A percentile compares a stretch with the other conserved stretches of the same genome.
Conservation (phyloP, 2,329 filamentous ascomycete genomes). For the Aureobasidium mangrovei region DNA sequence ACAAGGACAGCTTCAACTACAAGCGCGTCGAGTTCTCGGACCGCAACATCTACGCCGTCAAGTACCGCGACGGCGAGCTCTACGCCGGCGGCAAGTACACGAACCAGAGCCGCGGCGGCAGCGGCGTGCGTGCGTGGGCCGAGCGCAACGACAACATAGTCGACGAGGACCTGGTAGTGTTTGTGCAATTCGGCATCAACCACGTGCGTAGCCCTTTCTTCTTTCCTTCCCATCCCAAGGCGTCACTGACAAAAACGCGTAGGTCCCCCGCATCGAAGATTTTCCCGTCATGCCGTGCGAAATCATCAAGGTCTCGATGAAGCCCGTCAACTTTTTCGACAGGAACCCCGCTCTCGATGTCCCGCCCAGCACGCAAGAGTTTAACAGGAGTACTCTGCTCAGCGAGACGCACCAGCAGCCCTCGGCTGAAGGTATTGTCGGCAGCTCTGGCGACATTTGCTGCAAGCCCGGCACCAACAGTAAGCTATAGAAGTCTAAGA, state of each 20-base stretch:
- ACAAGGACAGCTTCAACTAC: constrained; percentile 46
- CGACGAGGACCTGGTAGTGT: constrained; percentile 50
- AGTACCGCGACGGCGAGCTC: constrained; percentile 50
- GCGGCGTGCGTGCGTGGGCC: constrained; percentile 41
- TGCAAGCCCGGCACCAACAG: constrained; percentile 23
- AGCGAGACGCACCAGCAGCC: constrained; percentile 26
- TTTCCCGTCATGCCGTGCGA: constrained; percentile 47
- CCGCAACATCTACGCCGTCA: constrained; percentile 50
- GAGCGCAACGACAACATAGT: constrained; percentile 45
- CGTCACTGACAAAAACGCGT: too few relatives aligned
- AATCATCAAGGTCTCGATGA: constrained; percentile 48
- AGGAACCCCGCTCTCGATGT: constrained; percentile 53
- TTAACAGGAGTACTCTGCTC: constrained; percentile 35
- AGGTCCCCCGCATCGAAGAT: constrained; percentile 2
- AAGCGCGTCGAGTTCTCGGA: constrained; percentile 52
- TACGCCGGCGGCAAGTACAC: constrained; percentile 53
- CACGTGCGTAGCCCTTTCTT: constrained; percentile 32
- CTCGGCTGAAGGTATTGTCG: constrained; percentile 27
- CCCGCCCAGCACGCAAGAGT: constrained; percentile 41
- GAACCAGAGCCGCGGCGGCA: constrained; percentile 48
- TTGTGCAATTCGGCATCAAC: constrained; percentile 50
- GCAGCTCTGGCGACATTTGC: constrained; percentile 29
- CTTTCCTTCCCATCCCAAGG: too few relatives aligned
- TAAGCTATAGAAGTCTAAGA: constrained; percentile 22
- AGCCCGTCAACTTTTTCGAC: constrained; percentile 51